These are phyloP conservation scores for Iris macrosiphon DNA, from an alignment of 106 monocot species.

Conservation along the genomic window DNA sequence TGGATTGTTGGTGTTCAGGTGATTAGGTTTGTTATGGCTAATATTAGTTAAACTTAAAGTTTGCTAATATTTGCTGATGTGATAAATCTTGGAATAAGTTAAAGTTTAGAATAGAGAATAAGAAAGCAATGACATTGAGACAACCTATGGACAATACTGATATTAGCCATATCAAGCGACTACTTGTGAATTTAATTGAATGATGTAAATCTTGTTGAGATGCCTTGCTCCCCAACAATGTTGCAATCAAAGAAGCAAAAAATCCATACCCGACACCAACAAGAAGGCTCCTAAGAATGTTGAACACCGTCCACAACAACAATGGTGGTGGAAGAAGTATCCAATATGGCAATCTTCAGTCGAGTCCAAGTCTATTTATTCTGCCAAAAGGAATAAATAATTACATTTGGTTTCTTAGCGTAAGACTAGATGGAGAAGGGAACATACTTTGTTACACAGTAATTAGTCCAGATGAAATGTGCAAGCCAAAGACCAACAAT, in stretches of 20 bases:
- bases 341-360: conserved; percentile 42
- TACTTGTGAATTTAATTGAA: no score
- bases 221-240: no score
- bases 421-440: background rate
- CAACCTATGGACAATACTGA: no score
- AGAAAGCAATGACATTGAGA: no score
- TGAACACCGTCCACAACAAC: conserved; percentile 42
- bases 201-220: no score
- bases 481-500: conserved; percentile 89
- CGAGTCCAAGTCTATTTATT: conserved; percentile 62
- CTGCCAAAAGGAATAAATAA: conserved; percentile 16
- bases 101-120: no score
- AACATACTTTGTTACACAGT: conserved; percentile 53
- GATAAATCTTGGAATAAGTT: no score
- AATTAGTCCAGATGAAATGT: conserved; percentile 82
- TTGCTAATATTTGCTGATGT: no score
- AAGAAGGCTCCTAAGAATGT: conserved; percentile 54
- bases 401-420: background rate
- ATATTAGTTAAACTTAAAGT: no score
- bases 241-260: conserved; percentile 62
- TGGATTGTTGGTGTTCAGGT: no score
- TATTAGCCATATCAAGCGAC: no score
- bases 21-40: no score
- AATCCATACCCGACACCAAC: conserved; percentile 72
- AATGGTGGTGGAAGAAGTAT: conserved; percentile 54